These are phyloP conservation scores for Nannizziopsis barbatae DNA, from an alignment of 2,329 filamentous ascomycete species.

Conservation along the genomic window DNA sequence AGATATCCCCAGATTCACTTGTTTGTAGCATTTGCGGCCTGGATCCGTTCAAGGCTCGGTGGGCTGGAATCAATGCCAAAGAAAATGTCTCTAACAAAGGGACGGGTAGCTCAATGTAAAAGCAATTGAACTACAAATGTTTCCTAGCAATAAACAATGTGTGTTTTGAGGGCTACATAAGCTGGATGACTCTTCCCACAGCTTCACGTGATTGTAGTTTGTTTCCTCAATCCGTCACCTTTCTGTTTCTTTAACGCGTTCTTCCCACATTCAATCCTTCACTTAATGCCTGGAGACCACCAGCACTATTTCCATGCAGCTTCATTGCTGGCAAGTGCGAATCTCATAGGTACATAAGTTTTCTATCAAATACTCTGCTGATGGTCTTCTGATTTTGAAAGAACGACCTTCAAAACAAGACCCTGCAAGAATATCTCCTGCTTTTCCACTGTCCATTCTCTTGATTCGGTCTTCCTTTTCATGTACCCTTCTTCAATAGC, in stretches of 20 bases:
- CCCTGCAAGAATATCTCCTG: not conserved
- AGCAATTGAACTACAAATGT: not conserved
- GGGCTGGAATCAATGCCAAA: not conserved
- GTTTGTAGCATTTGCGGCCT: conserved; percentile 20
- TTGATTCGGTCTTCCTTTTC: too few species aligned
- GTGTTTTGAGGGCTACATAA: too few species aligned
- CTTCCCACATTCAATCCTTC: conserved; percentile 29
- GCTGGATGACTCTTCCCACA: not conserved
- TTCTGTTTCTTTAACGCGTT: conserved; percentile 16
- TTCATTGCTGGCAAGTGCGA: conserved; percentile 7
- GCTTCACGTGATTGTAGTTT: conserved; percentile 2
- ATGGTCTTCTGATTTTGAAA: not conserved
- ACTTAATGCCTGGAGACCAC: conserved; percentile 20
- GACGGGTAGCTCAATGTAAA: not conserved
- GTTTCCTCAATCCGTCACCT: conserved; percentile 12
- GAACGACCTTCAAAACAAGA: conserved; percentile 1
- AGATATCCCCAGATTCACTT: conserved; percentile 14
- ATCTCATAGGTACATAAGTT: not conserved
- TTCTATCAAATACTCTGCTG: not conserved
- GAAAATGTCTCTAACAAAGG: not conserved
- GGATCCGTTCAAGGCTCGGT: conserved; percentile 12
- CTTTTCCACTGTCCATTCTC: not conserved
- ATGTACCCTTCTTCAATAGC: too few species aligned
- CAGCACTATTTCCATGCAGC: not conserved
- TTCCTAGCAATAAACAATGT: not conserved